These are phyloP conservation scores for Ceratorhiza oryzae-sativae DNA, from an alignment of 1,284 basidiomycete genomes.

Conservation along the genomic window DNA sequence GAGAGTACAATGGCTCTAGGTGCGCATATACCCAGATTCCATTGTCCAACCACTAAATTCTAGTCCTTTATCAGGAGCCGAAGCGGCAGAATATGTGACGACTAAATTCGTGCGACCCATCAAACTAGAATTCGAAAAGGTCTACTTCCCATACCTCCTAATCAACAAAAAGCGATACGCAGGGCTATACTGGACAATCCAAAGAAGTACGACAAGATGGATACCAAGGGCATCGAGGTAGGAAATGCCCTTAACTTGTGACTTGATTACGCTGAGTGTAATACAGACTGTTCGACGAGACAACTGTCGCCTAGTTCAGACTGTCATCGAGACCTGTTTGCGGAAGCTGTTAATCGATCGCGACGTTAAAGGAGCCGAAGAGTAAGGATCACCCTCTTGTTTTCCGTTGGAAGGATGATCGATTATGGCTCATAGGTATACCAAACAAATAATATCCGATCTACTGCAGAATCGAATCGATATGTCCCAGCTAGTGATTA, in stretches of 20 bases:
- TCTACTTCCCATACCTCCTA: slow-evolving; percentile 94
- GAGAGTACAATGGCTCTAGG: slow-evolving; percentile 87
- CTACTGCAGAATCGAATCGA: slow-evolving; percentile 94
- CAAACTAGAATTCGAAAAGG: slow-evolving; percentile 98
- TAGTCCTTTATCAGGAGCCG: slow-evolving; percentile 67
- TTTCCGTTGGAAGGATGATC: slow-evolving; percentile 17
- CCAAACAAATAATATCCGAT: slow-evolving; percentile 91
- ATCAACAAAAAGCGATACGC: slow-evolving; percentile 98
- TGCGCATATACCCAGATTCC: slow-evolving; percentile 50
- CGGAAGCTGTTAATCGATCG: slow-evolving; percentile 96
- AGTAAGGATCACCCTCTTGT: slow-evolving; percentile 61
- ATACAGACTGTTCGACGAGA: slow-evolving; percentile 90
- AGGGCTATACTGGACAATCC: slow-evolving; percentile 94
- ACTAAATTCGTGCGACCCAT: slow-evolving; percentile 91
- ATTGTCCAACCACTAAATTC: background rate
- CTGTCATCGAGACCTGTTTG: slow-evolving; percentile 94
- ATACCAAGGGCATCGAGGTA: slow-evolving; percentile 97
- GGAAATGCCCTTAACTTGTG: slow-evolving; percentile 44
- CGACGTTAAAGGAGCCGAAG: slow-evolving; percentile 90
- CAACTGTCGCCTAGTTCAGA: slow-evolving; percentile 93
- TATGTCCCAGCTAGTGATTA: slow-evolving; percentile 98
- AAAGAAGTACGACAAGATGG: slow-evolving; percentile 98
- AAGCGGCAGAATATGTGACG: slow-evolving; percentile 95
- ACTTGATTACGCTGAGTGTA: background rate
- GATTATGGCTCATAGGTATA: slow-evolving; percentile 65